Conservation (phyloP, 352 stramenopile species). For the Phytopythium litorale region DNA sequence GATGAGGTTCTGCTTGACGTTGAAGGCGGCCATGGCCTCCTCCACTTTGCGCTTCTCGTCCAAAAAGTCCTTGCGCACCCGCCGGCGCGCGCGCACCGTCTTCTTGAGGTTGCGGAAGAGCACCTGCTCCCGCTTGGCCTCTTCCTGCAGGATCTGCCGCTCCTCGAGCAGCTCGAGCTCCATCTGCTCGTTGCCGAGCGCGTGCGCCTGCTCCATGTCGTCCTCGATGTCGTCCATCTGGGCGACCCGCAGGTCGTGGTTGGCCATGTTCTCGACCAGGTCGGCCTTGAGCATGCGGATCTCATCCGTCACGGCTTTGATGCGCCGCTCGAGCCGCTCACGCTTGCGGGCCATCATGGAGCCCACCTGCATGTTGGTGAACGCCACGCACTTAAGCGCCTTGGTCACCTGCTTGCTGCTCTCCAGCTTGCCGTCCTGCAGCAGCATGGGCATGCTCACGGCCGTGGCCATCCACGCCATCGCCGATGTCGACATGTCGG, state of each 20-base stretch:
- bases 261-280: slow-evolving; percentile 46
- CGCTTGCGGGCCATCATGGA: slow-evolving; percentile 51
- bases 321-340: slow-evolving; percentile 38
- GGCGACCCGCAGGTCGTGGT: slow-evolving; percentile 37
- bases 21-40: slow-evolving; percentile 40
- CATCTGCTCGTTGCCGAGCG: slow-evolving; percentile 46
- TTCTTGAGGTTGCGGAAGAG: slow-evolving; percentile 46
- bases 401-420: slow-evolving; percentile 61
- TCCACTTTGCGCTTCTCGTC: slow-evolving; percentile 32
- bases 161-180: slow-evolving; percentile 45
- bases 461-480: slow-evolving; percentile 31
- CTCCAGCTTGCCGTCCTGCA: slow-evolving; percentile 22
- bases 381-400: slow-evolving; percentile 59
- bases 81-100: slow-evolving; percentile 33
- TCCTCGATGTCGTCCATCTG: slow-evolving; percentile 50
- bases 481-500: slow-evolving; percentile 20
- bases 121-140: slow-evolving; percentile 37
- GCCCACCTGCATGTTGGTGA: slow-evolving; percentile 55
- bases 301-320: slow-evolving; percentile 39
- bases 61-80: slow-evolving; percentile 29
- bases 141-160: slow-evolving; percentile 40
- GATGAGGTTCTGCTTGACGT: slow-evolving; percentile 58
- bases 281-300: slow-evolving; percentile 48
- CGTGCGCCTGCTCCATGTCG: slow-evolving; percentile 46
- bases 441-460: slow-evolving; percentile 20